These are phyloP conservation scores for Penicillium sp. DNA, from an alignment of 2,329 filamentous ascomycete genomes.

Conservation along the genomic window DNA sequence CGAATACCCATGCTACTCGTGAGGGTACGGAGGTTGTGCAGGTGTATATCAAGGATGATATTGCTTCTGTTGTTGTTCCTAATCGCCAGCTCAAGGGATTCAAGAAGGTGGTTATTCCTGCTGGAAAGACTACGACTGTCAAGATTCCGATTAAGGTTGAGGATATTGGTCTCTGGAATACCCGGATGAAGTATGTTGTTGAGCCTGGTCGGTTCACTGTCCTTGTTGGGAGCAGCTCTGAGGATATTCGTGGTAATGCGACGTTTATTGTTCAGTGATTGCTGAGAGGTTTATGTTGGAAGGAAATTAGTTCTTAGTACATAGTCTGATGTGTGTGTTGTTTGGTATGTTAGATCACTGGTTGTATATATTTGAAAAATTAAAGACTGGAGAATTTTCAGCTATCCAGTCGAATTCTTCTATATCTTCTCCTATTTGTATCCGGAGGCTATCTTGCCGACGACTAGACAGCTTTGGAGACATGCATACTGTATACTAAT, in stretches of 20 bases:
- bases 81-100: constrained; percentile 67
- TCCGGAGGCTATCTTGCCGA: too few relatives aligned
- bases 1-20: constrained; percentile 53
- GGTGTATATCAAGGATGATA: constrained; percentile 64
- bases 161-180: constrained; percentile 58
- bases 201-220: constrained; percentile 69
- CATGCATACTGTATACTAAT: too few relatives aligned
- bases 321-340: neutral
- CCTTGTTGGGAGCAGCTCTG: constrained; percentile 56
- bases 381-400: neutral
- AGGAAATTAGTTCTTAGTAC: neutral
- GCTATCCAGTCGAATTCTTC: neutral
- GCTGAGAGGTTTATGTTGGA: neutral
- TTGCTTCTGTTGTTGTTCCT: constrained; percentile 63
- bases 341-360: neutral
- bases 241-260: constrained; percentile 35
- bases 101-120: constrained; percentile 61
- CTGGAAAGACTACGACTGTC: constrained; percentile 59
- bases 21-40: constrained; percentile 69
- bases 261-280: constrained; percentile 31
- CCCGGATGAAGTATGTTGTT: constrained; percentile 68
- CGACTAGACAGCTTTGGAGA: neutral
- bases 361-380: neutral
- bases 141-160: constrained; percentile 52
- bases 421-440: too few relatives aligned